Conservation (phyloP, 331 rosid species). For the Stylosanthes scabra region DNA sequence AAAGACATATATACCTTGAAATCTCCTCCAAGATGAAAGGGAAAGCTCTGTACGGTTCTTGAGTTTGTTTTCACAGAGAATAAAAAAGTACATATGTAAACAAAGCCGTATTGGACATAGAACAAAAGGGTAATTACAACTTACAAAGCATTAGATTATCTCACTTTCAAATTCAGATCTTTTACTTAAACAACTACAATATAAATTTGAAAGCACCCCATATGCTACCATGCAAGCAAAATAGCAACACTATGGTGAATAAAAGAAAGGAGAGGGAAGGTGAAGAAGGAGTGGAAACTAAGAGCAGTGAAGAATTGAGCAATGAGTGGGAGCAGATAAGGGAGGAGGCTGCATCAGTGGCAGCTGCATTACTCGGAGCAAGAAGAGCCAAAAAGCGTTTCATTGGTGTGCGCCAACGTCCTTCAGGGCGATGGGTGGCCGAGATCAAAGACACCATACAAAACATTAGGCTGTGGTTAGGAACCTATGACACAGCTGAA, state of each 20-base stretch:
- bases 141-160: conserved; percentile 38
- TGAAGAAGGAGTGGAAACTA: conserved; percentile 12
- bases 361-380: conserved; percentile 41
- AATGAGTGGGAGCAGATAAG: conserved; percentile 38
- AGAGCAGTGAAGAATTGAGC: conserved; percentile 25
- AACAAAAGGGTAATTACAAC: conserved; percentile 41
- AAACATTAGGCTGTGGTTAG: conserved; percentile 57
- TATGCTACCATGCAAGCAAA: background rate
- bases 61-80: conserved; percentile 7
- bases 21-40: conserved; percentile 48
- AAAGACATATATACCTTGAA: conserved; percentile 18
- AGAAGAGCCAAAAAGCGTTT: conserved; percentile 47
- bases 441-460: conserved; percentile 60
- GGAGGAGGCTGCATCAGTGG: conserved; percentile 43
- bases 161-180: conserved; percentile 39
- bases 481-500: conserved; percentile 57
- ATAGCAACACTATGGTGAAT: conserved; percentile 36
- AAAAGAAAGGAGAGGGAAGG: conserved; percentile 33
- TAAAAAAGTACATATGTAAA: background rate
- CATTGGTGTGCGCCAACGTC: conserved; percentile 60
- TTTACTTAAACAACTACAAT: conserved; percentile 23
- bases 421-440: conserved; percentile 58
- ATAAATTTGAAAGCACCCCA: conserved; percentile 30
- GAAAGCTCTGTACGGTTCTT: conserved; percentile 43
- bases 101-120: conserved; percentile 39